Conservation (phyloP, 192 early-diverging fungal species). For the Entomortierella lignicola region DNA sequence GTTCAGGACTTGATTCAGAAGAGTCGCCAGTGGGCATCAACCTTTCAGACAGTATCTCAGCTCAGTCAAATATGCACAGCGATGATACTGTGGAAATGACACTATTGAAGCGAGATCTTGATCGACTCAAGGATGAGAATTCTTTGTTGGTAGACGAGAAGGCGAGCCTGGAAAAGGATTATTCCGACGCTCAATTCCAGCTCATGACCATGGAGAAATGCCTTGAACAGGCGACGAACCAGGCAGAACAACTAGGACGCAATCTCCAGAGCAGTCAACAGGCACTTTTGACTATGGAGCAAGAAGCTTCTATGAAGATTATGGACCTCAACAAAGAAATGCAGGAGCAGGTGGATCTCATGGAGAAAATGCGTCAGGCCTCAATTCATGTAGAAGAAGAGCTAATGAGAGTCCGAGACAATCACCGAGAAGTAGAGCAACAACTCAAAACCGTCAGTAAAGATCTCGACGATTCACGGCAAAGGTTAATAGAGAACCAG, state of each 20-base stretch:
- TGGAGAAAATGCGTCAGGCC: constrained; percentile 40
- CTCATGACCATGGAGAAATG: constrained; percentile 44
- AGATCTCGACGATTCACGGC: constrained; percentile 37
- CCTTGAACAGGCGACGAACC: constrained; percentile 41
- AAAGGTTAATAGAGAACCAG: constrained; percentile 34
- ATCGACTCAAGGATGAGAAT: constrained; percentile 46
- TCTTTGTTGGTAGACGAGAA: constrained; percentile 34
- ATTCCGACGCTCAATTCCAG: constrained; percentile 43
- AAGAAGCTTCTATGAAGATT: constrained; percentile 23
- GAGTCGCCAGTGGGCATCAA: constrained; percentile 25
- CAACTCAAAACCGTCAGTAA: constrained; percentile 13
- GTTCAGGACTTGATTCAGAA: not conserved
- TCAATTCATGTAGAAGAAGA: constrained; percentile 20
- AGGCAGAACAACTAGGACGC: constrained; percentile 35
- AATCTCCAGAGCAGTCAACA: constrained; percentile 30
- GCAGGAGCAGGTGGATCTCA: constrained; percentile 33
- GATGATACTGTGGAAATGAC: constrained; percentile 44
- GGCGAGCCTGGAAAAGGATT: constrained; percentile 22
- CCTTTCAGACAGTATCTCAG: constrained; percentile 44
- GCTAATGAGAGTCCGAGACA: constrained; percentile 4
- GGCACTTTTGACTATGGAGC: constrained; percentile 17
- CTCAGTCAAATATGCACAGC: constrained; percentile 41
- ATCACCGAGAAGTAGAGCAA: constrained; percentile 22
- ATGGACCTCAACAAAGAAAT: constrained; percentile 23
- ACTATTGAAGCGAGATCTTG: constrained; percentile 41